Evolutionary conservation across 345 rosid genomes (phyloP).

Genomic region (Laguncularia racemosa): DNA sequence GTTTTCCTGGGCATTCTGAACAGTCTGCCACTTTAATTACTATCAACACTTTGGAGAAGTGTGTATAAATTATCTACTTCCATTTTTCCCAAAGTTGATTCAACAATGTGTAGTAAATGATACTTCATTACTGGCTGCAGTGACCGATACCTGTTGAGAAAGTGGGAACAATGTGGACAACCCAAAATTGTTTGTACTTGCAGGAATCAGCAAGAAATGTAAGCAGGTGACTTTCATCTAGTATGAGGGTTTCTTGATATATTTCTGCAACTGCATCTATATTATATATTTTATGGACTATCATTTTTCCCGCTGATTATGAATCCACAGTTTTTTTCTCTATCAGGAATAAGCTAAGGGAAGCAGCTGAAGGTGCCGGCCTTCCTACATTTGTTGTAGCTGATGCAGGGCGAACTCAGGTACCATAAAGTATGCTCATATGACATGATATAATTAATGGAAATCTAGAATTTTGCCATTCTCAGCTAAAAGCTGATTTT

Average conservation of each 20-base stretch:
- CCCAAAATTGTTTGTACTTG: conserved; percentile 86
- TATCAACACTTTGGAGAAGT: too few species aligned
- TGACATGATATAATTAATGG: not conserved
- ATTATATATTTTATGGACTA: too few species aligned
- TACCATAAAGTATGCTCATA: conserved; percentile 7
- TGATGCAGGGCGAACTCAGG: conserved; percentile 96
- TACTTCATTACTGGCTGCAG: conserved; percentile 26
- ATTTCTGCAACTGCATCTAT: not conserved
- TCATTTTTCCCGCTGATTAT: too few species aligned
- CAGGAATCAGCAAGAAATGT: conserved; percentile 88
- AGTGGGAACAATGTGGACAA: conserved; percentile 84
- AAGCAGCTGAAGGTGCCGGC: conserved; percentile 72
- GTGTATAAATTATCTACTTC: too few species aligned
- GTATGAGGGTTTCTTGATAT: not conserved
- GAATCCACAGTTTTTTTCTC: not conserved
- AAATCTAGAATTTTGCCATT: not conserved
- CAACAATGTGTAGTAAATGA: too few species aligned
- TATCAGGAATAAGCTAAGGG: conserved; percentile 63
- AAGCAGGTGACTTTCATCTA: conserved; percentile 36
- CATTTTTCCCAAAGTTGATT: too few species aligned
- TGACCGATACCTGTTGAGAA: conserved; percentile 52
- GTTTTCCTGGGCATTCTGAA: too few species aligned
- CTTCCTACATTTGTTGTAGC: conserved; percentile 93
- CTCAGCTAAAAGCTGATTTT: not conserved
- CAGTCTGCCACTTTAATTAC: too few species aligned